phyloP scores from a whole-genome alignment of 129 eudicot species.

The Arctium minus region DNA sequence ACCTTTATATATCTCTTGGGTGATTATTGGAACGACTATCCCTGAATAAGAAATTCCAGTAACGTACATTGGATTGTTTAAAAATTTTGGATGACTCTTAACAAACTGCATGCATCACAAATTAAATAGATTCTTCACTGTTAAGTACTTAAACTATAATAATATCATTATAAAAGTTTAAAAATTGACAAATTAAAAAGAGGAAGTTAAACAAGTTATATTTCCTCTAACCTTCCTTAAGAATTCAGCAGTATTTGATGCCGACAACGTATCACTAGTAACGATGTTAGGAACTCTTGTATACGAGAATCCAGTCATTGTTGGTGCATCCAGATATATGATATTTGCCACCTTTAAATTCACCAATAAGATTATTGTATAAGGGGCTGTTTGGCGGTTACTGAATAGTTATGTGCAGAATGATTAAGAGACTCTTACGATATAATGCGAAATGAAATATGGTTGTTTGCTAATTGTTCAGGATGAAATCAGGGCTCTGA shows the following conservation, averaged over 20 bases:
- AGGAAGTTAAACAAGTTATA: no score
- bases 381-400: no score
- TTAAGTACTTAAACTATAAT: no score
- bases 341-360: slow-evolving; percentile 22
- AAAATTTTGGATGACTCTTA: slow-evolving; percentile 20
- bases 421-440: no score
- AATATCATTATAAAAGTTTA: not conserved
- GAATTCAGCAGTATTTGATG: slow-evolving; percentile 19
- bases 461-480: no score
- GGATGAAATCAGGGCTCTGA: no score
- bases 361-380: not conserved
- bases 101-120: slow-evolving; percentile 18
- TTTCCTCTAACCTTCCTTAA: slow-evolving; percentile 12
- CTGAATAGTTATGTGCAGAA: no score
- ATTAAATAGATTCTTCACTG: no score
- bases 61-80: slow-evolving; percentile 29
- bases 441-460: no score
- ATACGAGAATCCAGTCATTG: slow-evolving; percentile 28
- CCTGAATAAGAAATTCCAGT: slow-evolving; percentile 22
- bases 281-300: not conserved
- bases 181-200: not conserved
- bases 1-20: slow-evolving; percentile 17
- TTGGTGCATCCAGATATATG: slow-evolving; percentile 28
- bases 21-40: slow-evolving; percentile 20
- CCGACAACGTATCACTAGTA: slow-evolving; percentile 13